Base-by-base conservation (phyloP, 1,139 yeast genomes). In the Lodderomyces margitis region DNA sequence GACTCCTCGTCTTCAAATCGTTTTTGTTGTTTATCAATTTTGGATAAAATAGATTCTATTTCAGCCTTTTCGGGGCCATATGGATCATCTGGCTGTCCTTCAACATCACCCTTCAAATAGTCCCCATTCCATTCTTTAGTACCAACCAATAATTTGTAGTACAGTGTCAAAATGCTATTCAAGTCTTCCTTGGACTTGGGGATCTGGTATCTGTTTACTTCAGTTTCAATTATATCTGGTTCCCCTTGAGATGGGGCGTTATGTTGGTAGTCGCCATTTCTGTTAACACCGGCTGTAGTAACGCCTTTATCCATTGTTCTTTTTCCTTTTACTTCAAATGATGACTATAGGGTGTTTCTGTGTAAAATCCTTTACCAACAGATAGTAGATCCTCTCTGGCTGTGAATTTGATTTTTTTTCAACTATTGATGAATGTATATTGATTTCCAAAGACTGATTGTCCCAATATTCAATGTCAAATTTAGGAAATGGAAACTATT, bases 171-270 rank as follows among this genome's bases (percentile, higher is more conserved):
- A 19, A 70, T 50, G 23, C 54, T 59, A 37, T 53, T 58, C 43
- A 70, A 61, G 36, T 69, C 64, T 27, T 58, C 59, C 44, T 56
- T 64, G 3, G 67, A 48, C 31, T 50, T 48, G 4, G 75, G 76
- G 23, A 56, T 53, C 21, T 48, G 44, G 17, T 36, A 30, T 30
- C 30, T 17, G 36, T 31, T 30, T 19, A 20, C 5, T 5, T 19
- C 24, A 5, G 5, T 11, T 16, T n/a, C 24, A 7, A 10, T 11
- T 3, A 12, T 19, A 14, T 17, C n/a, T 20, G 24, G 20, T n/a
- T 19, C 24, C 24, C 11, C 11, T 25, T 35, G 37, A n/a, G 14
- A 24, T 23, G 19, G 36, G 37, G 7, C 21, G 24, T 5, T 15
- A 12, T 25, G 19, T 21, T n/a, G 12, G 4, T 20, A 20, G 16